A percentile compares a stretch with the other conserved stretches of the same genome.
phyloP scores from a whole-genome alignment of 2,329 filamentous ascomycete species.

The Teratosphaeria destructans region DNA sequence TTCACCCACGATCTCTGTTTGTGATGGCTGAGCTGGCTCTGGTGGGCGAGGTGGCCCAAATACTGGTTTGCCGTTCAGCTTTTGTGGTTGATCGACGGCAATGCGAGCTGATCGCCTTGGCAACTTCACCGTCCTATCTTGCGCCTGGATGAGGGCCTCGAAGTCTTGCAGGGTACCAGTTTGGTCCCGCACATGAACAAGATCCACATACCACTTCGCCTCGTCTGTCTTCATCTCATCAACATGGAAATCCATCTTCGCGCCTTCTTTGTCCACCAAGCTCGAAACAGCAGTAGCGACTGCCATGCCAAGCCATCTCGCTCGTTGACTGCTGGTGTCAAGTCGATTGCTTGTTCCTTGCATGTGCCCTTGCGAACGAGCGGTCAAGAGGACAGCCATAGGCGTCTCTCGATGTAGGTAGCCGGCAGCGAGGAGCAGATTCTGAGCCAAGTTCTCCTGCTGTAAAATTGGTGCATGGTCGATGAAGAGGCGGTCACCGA shows the following conservation, averaged over 20 bases:
- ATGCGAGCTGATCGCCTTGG: neutral
- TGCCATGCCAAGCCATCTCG: constrained; percentile 78
- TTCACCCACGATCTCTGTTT: constrained; percentile 23
- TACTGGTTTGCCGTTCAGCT: constrained; percentile 19
- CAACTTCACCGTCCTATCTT: neutral
- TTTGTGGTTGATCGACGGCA: constrained; percentile 1
- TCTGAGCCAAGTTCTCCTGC: constrained; percentile 79
- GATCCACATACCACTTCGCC: constrained; percentile 60
- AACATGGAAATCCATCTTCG: constrained; percentile 71
- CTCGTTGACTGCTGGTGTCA: constrained; percentile 60
- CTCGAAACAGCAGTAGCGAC: constrained; percentile 64
- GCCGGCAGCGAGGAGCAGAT: constrained; percentile 65
- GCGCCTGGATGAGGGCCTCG: constrained; percentile 1
- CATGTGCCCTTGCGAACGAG: constrained; percentile 64
- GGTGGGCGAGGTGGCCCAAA: constrained; percentile 23
- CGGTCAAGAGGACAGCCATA: constrained; percentile 55
- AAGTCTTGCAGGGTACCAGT: constrained; percentile 50
- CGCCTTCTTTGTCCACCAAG: constrained; percentile 56
- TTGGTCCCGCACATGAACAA: constrained; percentile 54
- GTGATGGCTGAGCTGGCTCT: constrained; percentile 3
- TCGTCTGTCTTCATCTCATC: constrained; percentile 67
- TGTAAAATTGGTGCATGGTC: constrained; percentile 73
- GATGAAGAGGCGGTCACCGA: constrained; percentile 80
- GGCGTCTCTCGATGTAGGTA: constrained; percentile 59
- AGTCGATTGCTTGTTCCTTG: constrained; percentile 77